Percentiles rank a stretch among this genome's conserved stretches.
These are phyloP conservation scores for Kuraishia molischiana DNA, from an alignment of 805 yeast genomes.

Conservation along the genomic window DNA sequence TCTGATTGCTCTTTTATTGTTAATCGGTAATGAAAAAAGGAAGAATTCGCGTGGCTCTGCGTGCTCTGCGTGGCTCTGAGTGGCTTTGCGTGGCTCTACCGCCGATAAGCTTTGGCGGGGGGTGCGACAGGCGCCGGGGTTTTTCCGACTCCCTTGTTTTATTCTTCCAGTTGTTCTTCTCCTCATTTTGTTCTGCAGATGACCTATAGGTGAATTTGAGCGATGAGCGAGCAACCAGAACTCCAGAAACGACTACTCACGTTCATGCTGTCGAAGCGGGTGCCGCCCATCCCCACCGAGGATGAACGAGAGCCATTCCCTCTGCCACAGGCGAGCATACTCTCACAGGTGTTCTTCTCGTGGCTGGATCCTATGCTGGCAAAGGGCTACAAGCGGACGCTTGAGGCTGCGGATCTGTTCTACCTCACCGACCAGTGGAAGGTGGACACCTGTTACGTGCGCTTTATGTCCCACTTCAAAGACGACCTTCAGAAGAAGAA, in stretches of 20 bases:
- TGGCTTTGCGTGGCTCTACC: too few species aligned
- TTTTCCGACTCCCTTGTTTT: too few species aligned
- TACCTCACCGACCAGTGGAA: slow-evolving; percentile 28
- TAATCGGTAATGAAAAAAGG: too few species aligned
- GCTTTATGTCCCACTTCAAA: not conserved
- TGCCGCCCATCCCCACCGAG: slow-evolving; percentile 44
- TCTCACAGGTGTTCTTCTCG: slow-evolving; percentile 41
- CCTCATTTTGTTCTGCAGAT: too few species aligned
- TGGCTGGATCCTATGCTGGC: slow-evolving; percentile 61
- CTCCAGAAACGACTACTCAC: slow-evolving; percentile 7
- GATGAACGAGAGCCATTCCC: slow-evolving; percentile 43
- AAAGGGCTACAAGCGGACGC: slow-evolving; percentile 62
- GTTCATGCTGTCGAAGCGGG: slow-evolving; percentile 15
- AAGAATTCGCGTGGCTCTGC: too few species aligned
- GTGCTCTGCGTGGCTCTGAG: too few species aligned
- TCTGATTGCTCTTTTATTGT: too few species aligned
- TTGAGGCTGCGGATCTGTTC: slow-evolving; percentile 57
- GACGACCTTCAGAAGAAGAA: not conserved
- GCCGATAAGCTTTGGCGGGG: too few species aligned
- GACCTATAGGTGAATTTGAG: too few species aligned
- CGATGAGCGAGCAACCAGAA: too few species aligned
- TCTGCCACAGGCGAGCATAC: slow-evolving; percentile 22
- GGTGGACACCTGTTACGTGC: slow-evolving; percentile 20
- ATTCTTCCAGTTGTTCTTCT: too few species aligned
- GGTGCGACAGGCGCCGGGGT: too few species aligned